Evolutionary conservation across 2,329 filamentous ascomycete species (phyloP).

Genomic region (Aspergillus transmontanensis): DNA sequence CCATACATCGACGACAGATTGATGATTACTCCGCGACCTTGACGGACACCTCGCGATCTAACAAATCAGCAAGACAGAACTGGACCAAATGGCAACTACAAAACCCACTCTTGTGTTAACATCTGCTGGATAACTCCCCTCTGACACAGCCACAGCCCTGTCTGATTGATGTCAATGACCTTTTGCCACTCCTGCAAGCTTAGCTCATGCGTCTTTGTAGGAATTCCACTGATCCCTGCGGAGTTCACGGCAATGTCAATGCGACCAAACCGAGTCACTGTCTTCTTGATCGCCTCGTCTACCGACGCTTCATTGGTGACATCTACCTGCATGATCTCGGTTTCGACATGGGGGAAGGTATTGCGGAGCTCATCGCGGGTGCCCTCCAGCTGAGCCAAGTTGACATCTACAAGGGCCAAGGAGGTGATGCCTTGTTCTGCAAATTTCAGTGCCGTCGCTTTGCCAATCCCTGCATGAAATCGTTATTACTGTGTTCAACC

Average conservation of each 20-base stretch:
- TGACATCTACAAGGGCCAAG: constrained; percentile 56
- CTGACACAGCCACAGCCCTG: constrained; percentile 61
- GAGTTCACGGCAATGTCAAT: constrained; percentile 61
- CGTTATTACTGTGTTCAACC: not conserved
- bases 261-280: constrained; percentile 52
- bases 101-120: constrained; percentile 28
- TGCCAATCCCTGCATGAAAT: constrained; percentile 53
- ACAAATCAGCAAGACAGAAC: not conserved
- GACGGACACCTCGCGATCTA: constrained; percentile 18
- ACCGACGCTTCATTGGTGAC: constrained; percentile 50
- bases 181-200: constrained; percentile 53
- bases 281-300: constrained; percentile 45
- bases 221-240: constrained; percentile 53
- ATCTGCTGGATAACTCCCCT: constrained; percentile 48
- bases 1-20: constrained; percentile 30
- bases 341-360: constrained; percentile 43
- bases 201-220: constrained; percentile 50
- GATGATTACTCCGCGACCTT: constrained; percentile 28
- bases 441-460: constrained; percentile 53
- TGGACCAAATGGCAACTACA: too few species aligned
- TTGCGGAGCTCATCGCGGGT: constrained; percentile 32
- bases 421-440: constrained; percentile 50
- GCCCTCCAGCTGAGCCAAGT: constrained; percentile 40
- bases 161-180: constrained; percentile 57
- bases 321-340: constrained; percentile 49